A percentile compares a stretch with the other conserved stretches of the same genome.
phyloP scores from a whole-genome alignment of 2,329 filamentous ascomycete species.

The Colletotrichum sp. region DNA sequence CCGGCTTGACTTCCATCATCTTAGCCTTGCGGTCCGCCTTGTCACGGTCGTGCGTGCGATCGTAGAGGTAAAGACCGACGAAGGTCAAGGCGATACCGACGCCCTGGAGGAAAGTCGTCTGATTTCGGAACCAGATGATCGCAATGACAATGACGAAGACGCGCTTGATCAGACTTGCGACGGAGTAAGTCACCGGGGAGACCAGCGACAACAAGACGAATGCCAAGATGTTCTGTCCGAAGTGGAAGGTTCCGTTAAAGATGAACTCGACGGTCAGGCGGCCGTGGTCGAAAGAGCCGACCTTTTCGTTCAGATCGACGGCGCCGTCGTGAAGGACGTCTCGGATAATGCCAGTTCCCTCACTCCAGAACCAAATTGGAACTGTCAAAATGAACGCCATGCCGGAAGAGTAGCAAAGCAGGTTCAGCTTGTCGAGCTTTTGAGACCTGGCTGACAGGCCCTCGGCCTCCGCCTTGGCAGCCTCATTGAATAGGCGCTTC shows the following conservation, averaged over 20 bases:
- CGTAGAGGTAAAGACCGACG: constrained; percentile 91
- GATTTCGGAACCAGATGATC: constrained; percentile 94
- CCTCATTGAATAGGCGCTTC: constrained; percentile 96
- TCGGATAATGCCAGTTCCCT: constrained; percentile 77
- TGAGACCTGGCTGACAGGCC: constrained; percentile 64
- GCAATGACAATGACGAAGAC: constrained; percentile 96
- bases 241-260: constrained; percentile 97
- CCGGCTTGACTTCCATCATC: constrained; percentile 58
- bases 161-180: constrained; percentile 94
- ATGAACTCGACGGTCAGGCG: constrained; percentile 82
- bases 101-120: constrained; percentile 82
- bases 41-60: constrained; percentile 86
- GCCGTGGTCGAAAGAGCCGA: constrained; percentile 77
- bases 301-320: constrained; percentile 63
- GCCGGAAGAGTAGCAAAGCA: constrained; percentile 95
- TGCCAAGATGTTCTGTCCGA: constrained; percentile 93
- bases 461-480: constrained; percentile 82
- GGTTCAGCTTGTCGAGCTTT: constrained; percentile 95
- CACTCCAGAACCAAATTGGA: constrained; percentile 92
- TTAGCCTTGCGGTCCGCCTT: constrained; percentile 85
- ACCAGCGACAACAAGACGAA: constrained; percentile 93
- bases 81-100: constrained; percentile 90
- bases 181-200: constrained; percentile 95
- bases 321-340: constrained; percentile 85
- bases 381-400: constrained; percentile 87